phyloP scores from a whole-genome alignment of 1,284 basidiomycete species.

The Ganoderma lingzhi region DNA sequence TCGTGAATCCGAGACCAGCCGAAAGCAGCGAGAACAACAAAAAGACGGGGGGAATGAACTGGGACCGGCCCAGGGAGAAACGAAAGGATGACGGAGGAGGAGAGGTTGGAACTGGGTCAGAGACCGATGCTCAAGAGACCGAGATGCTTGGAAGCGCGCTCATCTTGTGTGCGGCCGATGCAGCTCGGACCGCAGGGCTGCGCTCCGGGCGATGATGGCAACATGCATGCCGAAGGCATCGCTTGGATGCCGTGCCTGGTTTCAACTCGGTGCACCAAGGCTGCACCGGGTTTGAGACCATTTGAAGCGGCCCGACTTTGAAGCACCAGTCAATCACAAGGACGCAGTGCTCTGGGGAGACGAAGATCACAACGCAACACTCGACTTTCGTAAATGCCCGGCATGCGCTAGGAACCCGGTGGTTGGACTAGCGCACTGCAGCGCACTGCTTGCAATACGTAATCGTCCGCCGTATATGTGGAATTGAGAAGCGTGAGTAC shows the following conservation, averaged over 20 bases:
- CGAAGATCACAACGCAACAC: neutral
- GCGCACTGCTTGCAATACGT: too few species aligned
- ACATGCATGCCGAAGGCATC: neutral
- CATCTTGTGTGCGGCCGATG: slow-evolving; percentile 1
- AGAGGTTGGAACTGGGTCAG: slow-evolving; percentile 30
- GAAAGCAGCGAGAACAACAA: slow-evolving; percentile 30
- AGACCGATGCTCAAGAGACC: slow-evolving; percentile 1
- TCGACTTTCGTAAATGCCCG: too few species aligned
- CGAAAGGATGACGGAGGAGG: slow-evolving; percentile 34
- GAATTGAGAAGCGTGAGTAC: too few species aligned
- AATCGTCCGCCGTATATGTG: too few species aligned
- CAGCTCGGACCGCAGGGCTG: neutral
- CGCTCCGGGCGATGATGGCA: neutral
- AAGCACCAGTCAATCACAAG: neutral
- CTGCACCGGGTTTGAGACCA: neutral
- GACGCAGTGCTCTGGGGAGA: neutral
- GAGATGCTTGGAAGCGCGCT: neutral
- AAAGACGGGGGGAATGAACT: slow-evolving; percentile 25
- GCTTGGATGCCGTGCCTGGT: neutral
- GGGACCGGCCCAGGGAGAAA: slow-evolving; percentile 39
- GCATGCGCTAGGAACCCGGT: too few species aligned
- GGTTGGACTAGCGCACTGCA: too few species aligned
- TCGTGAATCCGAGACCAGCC: slow-evolving; percentile 16
- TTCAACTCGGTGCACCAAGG: neutral
- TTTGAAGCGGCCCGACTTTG: neutral